These are phyloP conservation scores for Piper longum DNA, from an alignment of 164 flowering plant species.

Conservation along the genomic window DNA sequence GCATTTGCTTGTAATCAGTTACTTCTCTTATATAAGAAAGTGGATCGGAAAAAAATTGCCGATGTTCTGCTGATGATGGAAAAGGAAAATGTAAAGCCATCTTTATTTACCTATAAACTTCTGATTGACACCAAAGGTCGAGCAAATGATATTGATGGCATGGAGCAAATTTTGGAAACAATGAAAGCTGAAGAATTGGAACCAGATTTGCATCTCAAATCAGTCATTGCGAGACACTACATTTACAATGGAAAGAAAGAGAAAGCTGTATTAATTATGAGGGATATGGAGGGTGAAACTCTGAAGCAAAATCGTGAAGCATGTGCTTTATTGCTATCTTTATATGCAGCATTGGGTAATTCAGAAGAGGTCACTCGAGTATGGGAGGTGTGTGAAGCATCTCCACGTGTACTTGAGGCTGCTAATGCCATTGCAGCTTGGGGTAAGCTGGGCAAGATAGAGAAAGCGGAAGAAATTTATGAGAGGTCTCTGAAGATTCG, in stretches of 20 bases:
- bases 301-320: slow-evolving; percentile 28
- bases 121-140: slow-evolving; percentile 64
- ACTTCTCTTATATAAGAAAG: slow-evolving; percentile 65
- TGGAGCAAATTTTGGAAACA: slow-evolving; percentile 66
- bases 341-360: slow-evolving; percentile 60
- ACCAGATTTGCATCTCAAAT: slow-evolving; percentile 21
- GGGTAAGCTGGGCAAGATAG: slow-evolving; percentile 54
- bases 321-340: slow-evolving; percentile 33
- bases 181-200: slow-evolving; percentile 73
- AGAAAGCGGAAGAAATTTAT: slow-evolving; percentile 70
- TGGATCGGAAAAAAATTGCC: slow-evolving; percentile 61
- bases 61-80: slow-evolving; percentile 75
- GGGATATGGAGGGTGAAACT: slow-evolving; percentile 60
- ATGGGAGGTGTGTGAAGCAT: slow-evolving; percentile 49
- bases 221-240: slow-evolving; percentile 43
- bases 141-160: slow-evolving; percentile 51
- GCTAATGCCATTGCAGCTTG: slow-evolving; percentile 64
- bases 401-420: slow-evolving; percentile 30
- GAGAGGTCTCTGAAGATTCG: slow-evolving; percentile 23
- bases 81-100: slow-evolving; percentile 57
- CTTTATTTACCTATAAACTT: slow-evolving; percentile 45
- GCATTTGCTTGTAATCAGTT: slow-evolving; percentile 66
- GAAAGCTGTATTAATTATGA: slow-evolving; percentile 57
- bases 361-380: slow-evolving; percentile 49
- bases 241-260: slow-evolving; percentile 35